Conservation (phyloP, 352 stramenopile species). For the Pythium vanterpoolii region DNA sequence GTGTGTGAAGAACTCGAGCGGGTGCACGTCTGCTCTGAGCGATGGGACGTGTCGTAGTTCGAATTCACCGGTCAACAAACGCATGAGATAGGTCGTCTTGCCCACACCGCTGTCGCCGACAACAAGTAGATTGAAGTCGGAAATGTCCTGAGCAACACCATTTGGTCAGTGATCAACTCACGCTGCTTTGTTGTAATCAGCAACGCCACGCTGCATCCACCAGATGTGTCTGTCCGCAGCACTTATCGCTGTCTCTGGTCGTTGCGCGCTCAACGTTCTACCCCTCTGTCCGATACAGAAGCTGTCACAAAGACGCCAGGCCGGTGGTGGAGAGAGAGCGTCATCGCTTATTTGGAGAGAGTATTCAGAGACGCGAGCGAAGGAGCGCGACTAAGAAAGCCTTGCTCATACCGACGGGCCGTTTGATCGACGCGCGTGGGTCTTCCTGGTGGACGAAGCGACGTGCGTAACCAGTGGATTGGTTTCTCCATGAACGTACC, state of each 20-base stretch:
- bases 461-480: too few species aligned
- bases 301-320: too few species aligned
- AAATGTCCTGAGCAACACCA: not conserved
- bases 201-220: too few species aligned
- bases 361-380: not conserved
- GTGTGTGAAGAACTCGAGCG: not conserved
- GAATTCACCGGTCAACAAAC: not conserved
- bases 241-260: too few species aligned
- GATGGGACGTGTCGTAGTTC: not conserved
- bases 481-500: too few species aligned
- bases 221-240: too few species aligned
- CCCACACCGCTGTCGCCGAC: not conserved
- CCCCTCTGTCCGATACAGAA: not conserved
- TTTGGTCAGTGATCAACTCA: too few species aligned
- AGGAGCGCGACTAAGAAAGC: not conserved
- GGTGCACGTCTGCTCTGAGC: not conserved
- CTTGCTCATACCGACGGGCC: too few species aligned
- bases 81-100: not conserved
- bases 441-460: too few species aligned
- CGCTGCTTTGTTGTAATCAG: too few species aligned
- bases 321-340: not conserved
- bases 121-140: not conserved
- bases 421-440: too few species aligned
- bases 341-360: not conserved
- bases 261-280: not conserved